A percentile compares a stretch with the other conserved stretches of the same genome.
These are phyloP conservation scores for Neonectria hederae DNA, from an alignment of 2,329 filamentous ascomycete species.

Conservation along the genomic window DNA sequence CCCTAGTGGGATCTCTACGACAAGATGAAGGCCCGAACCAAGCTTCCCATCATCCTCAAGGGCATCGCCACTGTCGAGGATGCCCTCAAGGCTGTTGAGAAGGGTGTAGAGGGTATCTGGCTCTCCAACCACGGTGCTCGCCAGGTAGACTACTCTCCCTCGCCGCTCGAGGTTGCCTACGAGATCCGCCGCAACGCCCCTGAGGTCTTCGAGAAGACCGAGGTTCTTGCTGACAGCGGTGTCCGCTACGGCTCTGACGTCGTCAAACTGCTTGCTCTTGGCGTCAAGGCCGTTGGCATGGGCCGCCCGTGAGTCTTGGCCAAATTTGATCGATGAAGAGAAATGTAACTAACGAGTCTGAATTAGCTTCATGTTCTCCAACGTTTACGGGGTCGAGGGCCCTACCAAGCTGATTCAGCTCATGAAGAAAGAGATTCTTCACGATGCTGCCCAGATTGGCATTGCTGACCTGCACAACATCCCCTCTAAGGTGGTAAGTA, in stretches of 20 bases:
- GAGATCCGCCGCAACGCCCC: constrained; percentile 50
- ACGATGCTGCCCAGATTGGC: constrained; percentile 49
- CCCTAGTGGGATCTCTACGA: constrained; percentile 40
- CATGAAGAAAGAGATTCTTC: constrained; percentile 57
- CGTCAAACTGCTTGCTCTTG: constrained; percentile 52
- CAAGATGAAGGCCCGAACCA: constrained; percentile 45
- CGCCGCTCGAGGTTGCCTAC: constrained; percentile 39
- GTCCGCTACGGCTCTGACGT: constrained; percentile 51
- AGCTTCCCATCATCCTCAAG: constrained; percentile 51
- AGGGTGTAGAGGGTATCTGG: constrained; percentile 49
- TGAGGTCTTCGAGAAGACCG: constrained; percentile 48
- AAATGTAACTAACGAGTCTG: not conserved
- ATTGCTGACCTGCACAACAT: constrained; percentile 41
- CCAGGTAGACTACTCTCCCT: constrained; percentile 49
- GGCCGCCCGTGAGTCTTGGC: constrained; percentile 46
- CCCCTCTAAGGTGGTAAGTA: constrained; percentile 35
- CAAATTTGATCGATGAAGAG: fast-evolving
- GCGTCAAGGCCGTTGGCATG: constrained; percentile 53
- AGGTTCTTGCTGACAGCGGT: constrained; percentile 51
- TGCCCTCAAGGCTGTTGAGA: constrained; percentile 46
- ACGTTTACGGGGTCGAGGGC: constrained; percentile 58
- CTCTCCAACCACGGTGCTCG: constrained; percentile 54
- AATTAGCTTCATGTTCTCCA: constrained; percentile 57
- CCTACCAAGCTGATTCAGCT: constrained; percentile 58
- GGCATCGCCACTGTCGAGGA: constrained; percentile 52